Evolutionary conservation across 805 yeast genomes (phyloP).

Genomic region (Metschnikowia lochheadii): DNA sequence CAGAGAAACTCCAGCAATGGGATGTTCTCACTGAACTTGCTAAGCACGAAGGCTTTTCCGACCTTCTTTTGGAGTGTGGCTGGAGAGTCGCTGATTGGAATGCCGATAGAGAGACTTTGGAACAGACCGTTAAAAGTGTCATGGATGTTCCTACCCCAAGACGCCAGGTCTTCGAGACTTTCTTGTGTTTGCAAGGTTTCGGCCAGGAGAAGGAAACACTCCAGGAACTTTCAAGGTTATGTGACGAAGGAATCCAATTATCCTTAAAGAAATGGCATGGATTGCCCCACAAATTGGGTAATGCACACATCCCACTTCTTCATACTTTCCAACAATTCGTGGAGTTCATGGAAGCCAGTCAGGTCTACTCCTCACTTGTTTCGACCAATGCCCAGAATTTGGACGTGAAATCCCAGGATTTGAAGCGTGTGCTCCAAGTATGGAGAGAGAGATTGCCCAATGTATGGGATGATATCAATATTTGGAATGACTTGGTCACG

Average conservation of each 20-base stretch:
- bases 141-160: constrained; percentile 99
- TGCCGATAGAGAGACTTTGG: constrained; percentile 89
- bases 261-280: constrained; percentile 92
- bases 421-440: constrained; percentile 90
- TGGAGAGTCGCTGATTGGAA: constrained; percentile 99
- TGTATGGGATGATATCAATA: constrained; percentile 93
- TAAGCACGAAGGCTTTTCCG: constrained; percentile 96
- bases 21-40: constrained; percentile 94
- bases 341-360: constrained; percentile 96
- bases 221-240: constrained; percentile 76
- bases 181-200: constrained; percentile 86
- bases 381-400: constrained; percentile 89
- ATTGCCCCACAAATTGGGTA: constrained; percentile 69
- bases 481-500: constrained; percentile 96
- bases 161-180: constrained; percentile 92
- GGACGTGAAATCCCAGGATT: constrained; percentile 89
- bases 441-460: constrained; percentile 98
- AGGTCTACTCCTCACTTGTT: constrained; percentile 80
- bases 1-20: constrained; percentile 97
- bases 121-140: constrained; percentile 89
- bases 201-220: constrained; percentile 86
- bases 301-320: constrained; percentile 82
- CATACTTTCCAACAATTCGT: constrained; percentile 97
- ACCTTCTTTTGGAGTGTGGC: constrained; percentile 92
- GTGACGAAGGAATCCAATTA: constrained; percentile 95